Base-by-base conservation (phyloP, 2,329 filamentous ascomycete genomes). In the Xylaria sp. region DNA sequence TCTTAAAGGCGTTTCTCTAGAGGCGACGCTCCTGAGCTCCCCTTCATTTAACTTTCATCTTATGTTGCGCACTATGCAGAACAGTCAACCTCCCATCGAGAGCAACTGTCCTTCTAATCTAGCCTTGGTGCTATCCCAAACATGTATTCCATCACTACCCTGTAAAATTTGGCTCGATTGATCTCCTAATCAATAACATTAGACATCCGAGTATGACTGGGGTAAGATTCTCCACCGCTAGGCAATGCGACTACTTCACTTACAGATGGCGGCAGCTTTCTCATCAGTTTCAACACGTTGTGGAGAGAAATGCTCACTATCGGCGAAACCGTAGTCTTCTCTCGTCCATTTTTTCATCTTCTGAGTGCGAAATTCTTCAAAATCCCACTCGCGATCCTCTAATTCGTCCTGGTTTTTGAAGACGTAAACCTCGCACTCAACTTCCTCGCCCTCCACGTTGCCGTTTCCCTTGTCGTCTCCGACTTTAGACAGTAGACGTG, bases 321-420 rank as follows among this genome's bases (percentile, higher is more conserved):
- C 77, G 25, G 80, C 77, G 63, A 82, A 81, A 9, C 74, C 73
- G 66, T 80, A 80, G 52, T 81, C 81, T 29, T 78, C 79, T n/a
- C 83, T 75, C 4, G 83, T 82, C 85, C 84, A 87, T 3, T 71
- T 59, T 57, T 73, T 73, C 78, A 87, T 78, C 79, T 93, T 96
- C 64, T 95, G 88, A 69, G 82, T 81, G 63, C 89, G 86, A 73
- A 97, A 98, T 65, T 90, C 87, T 48, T 89, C 87, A 78, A 93
- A 95, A 74, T 96, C 91, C 94, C 94, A 98, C 75, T 97, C 93
- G 21, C 79, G 76, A 31, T 85, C 80, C 75, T 96, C 92, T 17
- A 98, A 77, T 0, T 71, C 37, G 0, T 75, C 67, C 15, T 78
- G 74, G 1, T 79, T 65, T 44, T 80, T 79, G 76, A 84, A 93